Percentiles rank a stretch among this genome's conserved stretches.
Evolutionary conservation across 257 asterid species (phyloP).

Genomic region (Solanum pennellii): DNA sequence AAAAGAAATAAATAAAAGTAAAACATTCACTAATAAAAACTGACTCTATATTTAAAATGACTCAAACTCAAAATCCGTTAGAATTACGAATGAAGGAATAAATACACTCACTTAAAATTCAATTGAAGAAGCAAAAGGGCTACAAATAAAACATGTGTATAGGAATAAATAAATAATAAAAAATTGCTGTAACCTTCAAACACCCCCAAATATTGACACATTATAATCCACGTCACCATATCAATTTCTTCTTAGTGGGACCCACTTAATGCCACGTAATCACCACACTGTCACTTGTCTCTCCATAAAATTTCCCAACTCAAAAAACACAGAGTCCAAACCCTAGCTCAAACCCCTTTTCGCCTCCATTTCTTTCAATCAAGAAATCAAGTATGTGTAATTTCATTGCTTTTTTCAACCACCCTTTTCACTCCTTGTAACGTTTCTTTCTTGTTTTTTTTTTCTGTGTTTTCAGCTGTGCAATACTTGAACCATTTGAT

Average conservation of each 20-base stretch:
- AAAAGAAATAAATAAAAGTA: no score
- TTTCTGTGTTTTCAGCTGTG: not conserved
- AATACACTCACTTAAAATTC: not conserved
- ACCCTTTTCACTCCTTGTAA: not conserved
- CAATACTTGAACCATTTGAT: not conserved
- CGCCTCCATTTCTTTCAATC: not conserved
- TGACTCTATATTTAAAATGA: no score
- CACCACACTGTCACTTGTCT: not conserved
- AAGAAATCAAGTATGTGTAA: not conserved
- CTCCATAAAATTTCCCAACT: not conserved
- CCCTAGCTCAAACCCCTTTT: slow-evolving; percentile 18
- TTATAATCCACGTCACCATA: not conserved
- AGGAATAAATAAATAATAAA: not conserved
- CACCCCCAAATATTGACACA: not conserved
- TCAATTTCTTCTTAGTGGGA: not conserved
- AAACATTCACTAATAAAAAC: no score
- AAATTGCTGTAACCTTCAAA: not conserved
- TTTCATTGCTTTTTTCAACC: not conserved
- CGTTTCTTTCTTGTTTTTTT: not conserved
- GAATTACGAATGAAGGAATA: no score
- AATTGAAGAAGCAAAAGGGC: not conserved
- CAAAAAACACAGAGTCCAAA: not conserved
- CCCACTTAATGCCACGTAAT: not conserved
- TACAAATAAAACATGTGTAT: not conserved
- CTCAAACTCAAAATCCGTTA: accelerated